Evolutionary conservation across 805 yeast species (phyloP).

Genomic region (Lipomyces yamanashiensis): DNA sequence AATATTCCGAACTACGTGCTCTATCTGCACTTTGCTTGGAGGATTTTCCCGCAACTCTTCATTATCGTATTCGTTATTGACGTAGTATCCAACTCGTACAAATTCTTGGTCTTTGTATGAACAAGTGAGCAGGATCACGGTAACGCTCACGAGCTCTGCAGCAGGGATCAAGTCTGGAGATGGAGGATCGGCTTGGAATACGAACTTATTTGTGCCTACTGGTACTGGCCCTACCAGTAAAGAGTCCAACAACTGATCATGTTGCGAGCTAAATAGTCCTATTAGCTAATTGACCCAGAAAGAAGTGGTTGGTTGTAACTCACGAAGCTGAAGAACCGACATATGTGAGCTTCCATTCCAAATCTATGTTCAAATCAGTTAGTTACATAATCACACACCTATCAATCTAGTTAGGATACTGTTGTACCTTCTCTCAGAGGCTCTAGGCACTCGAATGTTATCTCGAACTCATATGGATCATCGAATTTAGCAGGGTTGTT

Average conservation of each 20-base stretch:
- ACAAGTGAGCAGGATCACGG: constrained; percentile 90
- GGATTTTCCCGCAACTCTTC: constrained; percentile 80
- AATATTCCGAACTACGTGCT: constrained; percentile 80
- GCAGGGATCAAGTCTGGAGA: constrained; percentile 96
- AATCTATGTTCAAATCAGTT: constrained; percentile 51
- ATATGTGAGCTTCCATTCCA: constrained; percentile 96
- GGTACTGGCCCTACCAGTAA: constrained; percentile 99
- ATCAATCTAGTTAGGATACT: background rate
- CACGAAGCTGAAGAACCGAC: constrained; percentile 91
- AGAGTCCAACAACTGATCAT: constrained; percentile 95
- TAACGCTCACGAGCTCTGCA: constrained; percentile 89
- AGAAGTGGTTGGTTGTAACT: constrained; percentile 22
- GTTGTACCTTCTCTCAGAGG: constrained; percentile 67
- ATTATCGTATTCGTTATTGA: constrained; percentile 92
- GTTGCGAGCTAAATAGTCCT: constrained; percentile 59
- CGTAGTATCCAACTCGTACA: constrained; percentile 97
- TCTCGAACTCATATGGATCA: constrained; percentile 94
- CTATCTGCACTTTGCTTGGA: constrained; percentile 36
- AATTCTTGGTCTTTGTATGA: constrained; percentile 92
- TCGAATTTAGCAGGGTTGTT: constrained; percentile 94
- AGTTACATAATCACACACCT: no score
- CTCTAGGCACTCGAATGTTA: constrained; percentile 95
- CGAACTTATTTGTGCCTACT: constrained; percentile 91
- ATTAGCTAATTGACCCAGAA: background rate
- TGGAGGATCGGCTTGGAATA: constrained; percentile 95